Percentiles rank a stretch among this genome's conserved stretches.
Evolutionary conservation across 345 rosid species (phyloP).

Genomic region (Eucalyptus marginata): DNA sequence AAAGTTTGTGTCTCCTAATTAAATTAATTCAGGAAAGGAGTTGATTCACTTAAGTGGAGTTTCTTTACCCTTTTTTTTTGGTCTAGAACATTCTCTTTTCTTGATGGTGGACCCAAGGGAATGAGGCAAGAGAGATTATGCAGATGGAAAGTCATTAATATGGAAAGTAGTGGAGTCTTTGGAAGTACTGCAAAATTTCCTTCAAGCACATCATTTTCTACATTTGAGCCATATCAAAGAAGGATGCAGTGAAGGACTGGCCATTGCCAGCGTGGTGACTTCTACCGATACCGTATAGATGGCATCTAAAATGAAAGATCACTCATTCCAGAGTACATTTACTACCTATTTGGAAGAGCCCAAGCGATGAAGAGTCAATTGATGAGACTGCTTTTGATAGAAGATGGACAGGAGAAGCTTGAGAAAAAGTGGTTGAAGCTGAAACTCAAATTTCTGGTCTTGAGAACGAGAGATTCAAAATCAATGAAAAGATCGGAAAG

Average conservation of each 20-base stretch:
- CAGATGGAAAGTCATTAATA: neutral
- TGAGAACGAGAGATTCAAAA: neutral
- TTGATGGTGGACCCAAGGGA: neutral
- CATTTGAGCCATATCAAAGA: constrained; percentile 1
- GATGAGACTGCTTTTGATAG: neutral
- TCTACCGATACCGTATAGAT: constrained; percentile 3
- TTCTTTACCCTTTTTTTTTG: neutral
- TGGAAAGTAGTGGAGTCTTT: constrained; percentile 6
- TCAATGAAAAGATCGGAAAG: neutral
- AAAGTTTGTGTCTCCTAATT: neutral
- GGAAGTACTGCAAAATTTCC: constrained; percentile 7
- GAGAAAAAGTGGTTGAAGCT: neutral
- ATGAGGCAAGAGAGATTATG: neutral
- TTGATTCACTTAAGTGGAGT: neutral
- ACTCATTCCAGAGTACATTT: neutral
- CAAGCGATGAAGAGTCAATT: neutral
- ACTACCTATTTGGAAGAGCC: neutral
- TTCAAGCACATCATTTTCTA: constrained; percentile 20
- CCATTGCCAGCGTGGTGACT: constrained; percentile 12
- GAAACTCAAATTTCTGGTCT: neutral
- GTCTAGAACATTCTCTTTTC: neutral
- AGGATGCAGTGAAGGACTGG: constrained; percentile 15
- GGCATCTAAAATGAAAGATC: neutral
- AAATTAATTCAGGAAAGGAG: neutral
- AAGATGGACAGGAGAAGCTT: constrained; percentile 1